Base-by-base conservation (phyloP, 108 stramenopile genomes). In the Aurantiochytrium sp. region DNA sequence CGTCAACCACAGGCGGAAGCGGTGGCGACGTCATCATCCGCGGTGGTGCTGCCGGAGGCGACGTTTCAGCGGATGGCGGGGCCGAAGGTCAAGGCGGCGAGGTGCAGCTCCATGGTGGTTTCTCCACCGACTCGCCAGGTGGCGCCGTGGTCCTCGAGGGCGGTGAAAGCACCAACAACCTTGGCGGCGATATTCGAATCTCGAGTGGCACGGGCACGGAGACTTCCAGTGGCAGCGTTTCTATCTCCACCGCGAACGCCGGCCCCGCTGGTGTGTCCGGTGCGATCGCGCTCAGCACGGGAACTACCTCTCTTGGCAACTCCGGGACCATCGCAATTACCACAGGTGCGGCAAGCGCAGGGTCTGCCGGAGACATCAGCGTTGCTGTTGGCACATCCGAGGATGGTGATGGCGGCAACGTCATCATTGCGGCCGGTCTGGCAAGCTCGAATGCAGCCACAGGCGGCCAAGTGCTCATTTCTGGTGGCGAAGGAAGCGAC, bases 1-100 rank as follows among this genome's bases (percentile, higher is more conserved):
- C 93, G 44, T 57, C 89, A 14, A 88, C n/a, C 4, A 94, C 93
- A 44, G 95, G 95, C 55, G 95, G 95, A 14, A 88, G 93, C 59
- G 95, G 95, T 6, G 95, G 95, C 44, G 89, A 92, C 44, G 88
- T 95, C 10, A n/a, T 25, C 16, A 28, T 93, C 2, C 19, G 21
- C 0, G 93, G 93, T 59, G 93, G 93, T 4, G 53, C 57, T 5
- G 18, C 42, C 58, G 87, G 87, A 8, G 87, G 87, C 5, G 58
- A 87, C 23, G 87, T 23, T 29, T 57, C 87, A 16, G 53, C n/a
- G 19, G 72, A 44, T 58, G 87, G 87, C 18, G 87, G 53, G 3
- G 18, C n/a, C 58, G 87, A 14, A 21, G 87, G 87, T 5, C 18
- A 18, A 5, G 87, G 57, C 58, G 87, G 87, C 49, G 5, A 23